Evolutionary conservation across 345 rosid genomes (phyloP), one percentile per base, ranked within the genome.

Genomic region (Rubroshorea leprosula): DNA sequence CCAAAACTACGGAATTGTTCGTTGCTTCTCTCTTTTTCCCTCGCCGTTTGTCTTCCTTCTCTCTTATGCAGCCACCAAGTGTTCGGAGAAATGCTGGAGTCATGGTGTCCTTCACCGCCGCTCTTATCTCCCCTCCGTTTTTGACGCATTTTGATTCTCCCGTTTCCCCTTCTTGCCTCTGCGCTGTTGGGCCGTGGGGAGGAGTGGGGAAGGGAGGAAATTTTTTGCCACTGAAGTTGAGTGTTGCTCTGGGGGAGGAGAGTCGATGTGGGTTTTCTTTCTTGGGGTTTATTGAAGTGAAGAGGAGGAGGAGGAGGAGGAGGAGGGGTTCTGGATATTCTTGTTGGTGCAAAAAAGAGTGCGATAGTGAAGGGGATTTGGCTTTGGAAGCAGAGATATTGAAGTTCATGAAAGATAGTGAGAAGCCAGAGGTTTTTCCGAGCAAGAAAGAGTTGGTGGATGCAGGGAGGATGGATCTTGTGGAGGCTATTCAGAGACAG

Each of bases 11-110:
- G 51, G 35, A 21, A 61, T 81, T 78, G 93, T 81, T 83, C 88
- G 86, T 81, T 83, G 57, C 86, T 85, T 81, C 14, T 16, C 41
- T 22, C 21, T 14, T 26, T 44, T 3, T 46, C 17, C 24, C 13
- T 15, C 11, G 11, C 48, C 25, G 1, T 16, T 16, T 24, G 31
- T 21, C 16, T 39, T 31, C 1, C 35, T 25, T 29, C 25, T n/a
- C n/a, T n/a, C n/a, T n/a, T 44, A 29, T 45, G 56, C 51, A 44
- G 45, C 45, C 70, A 39, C 68, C 10, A 65, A 43, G 53, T 73
- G 86, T 73, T 86, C 69, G 87, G 71, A 81, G 95, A 92, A 86
- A 92, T 92, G 98, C 98, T 80, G 78, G 84, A 84, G 72, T 76
- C 68, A 92, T 92, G 98, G 77, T 70, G 38, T 72, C 87, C 58